phyloP scores from a whole-genome alignment of 495 filamentous ascomycete species.

The Poronia punctata region DNA sequence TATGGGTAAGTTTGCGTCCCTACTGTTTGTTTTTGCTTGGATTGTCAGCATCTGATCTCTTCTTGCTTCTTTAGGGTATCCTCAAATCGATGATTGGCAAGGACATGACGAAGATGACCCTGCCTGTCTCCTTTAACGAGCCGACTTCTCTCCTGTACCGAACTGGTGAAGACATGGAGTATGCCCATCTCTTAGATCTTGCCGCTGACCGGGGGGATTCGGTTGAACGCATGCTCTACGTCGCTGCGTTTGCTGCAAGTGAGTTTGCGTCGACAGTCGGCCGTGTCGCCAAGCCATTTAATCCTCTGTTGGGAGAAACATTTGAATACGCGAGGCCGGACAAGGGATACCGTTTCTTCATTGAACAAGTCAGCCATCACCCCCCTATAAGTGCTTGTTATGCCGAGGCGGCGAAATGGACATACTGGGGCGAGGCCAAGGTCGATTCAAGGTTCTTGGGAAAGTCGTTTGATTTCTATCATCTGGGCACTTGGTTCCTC shows the following conservation, averaged over 20 bases:
- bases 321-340: slow-evolving; percentile 95
- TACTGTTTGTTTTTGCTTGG: not conserved
- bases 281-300: slow-evolving; percentile 96
- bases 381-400: slow-evolving; percentile 91
- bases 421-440: slow-evolving; percentile 96
- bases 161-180: slow-evolving; percentile 96
- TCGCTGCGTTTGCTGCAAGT: slow-evolving; percentile 88
- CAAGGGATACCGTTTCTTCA: slow-evolving; percentile 95
- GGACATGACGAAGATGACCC: slow-evolving; percentile 99
- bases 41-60: not conserved
- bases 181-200: slow-evolving; percentile 84
- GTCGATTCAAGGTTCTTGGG: slow-evolving; percentile 97
- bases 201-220: slow-evolving; percentile 82
- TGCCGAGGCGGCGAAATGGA: slow-evolving; percentile 91
- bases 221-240: slow-evolving; percentile 90
- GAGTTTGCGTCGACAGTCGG: slow-evolving; percentile 96
- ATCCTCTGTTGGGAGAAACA: slow-evolving; percentile 90
- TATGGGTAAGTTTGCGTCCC: slow-evolving; percentile 65
- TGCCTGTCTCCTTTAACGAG: slow-evolving; percentile 98
- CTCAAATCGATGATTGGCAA: slow-evolving; percentile 99
- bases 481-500: slow-evolving; percentile 94
- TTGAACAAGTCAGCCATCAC: slow-evolving; percentile 98
- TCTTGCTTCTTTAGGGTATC: slow-evolving; percentile 56
- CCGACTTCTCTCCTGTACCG: slow-evolving; percentile 95
- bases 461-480: slow-evolving; percentile 94